A percentile compares a stretch with the other conserved stretches of the same genome.
These are phyloP conservation scores for Apiotrichum mycotoxinovorans DNA, from an alignment of 1,284 basidiomycete species.

Conservation along the genomic window DNA sequence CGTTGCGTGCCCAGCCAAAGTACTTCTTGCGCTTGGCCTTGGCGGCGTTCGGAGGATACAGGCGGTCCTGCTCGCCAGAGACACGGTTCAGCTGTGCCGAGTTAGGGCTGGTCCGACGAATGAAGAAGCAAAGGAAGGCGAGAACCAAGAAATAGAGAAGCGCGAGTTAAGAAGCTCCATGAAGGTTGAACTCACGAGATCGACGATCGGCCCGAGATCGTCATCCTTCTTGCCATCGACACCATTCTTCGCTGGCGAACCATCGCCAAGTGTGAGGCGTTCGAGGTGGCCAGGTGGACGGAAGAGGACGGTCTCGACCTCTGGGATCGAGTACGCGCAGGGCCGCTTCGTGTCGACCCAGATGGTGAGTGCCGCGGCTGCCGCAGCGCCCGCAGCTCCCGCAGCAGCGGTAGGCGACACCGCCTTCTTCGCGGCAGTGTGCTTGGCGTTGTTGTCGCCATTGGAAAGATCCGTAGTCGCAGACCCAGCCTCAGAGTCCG, in stretches of 20 bases:
- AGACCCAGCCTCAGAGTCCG: background rate
- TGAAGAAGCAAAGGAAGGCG: too few species aligned
- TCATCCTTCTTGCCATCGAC: background rate
- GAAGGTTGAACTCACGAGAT: background rate
- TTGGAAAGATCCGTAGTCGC: background rate
- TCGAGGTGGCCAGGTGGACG: constrained; percentile 21
- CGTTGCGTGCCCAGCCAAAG: background rate
- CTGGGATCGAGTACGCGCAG: constrained; percentile 15
- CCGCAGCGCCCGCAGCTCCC: background rate
- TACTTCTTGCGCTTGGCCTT: constrained; percentile 1
- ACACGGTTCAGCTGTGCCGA: background rate
- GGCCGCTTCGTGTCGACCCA: constrained; percentile 9
- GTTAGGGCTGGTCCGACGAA: background rate
- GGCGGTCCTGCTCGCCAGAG: background rate
- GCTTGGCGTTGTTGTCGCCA: background rate
- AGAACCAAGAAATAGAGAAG: too few species aligned
- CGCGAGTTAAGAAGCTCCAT: background rate
- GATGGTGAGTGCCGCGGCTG: background rate
- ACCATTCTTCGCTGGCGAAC: background rate
- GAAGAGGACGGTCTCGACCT: constrained; percentile 27
- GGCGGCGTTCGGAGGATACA: background rate
- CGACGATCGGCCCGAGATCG: constrained; percentile 1
- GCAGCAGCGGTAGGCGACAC: too few species aligned
- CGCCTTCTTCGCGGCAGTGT: background rate
- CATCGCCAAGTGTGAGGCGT: constrained; percentile 3